Conservation (phyloP, 2,329 filamentous ascomycete species). For the Xylariales sp. region DNA sequence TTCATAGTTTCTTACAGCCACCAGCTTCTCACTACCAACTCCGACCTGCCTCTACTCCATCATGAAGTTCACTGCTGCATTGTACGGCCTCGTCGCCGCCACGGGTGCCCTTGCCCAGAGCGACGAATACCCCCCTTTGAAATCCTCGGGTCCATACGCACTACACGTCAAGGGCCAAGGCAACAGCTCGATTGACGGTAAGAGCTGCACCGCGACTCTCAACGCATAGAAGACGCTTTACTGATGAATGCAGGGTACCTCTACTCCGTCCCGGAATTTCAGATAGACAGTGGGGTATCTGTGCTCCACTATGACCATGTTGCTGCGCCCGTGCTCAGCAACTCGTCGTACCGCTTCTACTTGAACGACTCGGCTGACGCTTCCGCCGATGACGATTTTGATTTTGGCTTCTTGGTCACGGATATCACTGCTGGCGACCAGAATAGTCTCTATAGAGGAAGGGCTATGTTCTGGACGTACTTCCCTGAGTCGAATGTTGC, state of each 20-base stretch:
- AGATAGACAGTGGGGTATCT: slow-evolving; percentile 14
- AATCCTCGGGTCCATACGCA: slow-evolving; percentile 25
- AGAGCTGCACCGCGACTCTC: slow-evolving; percentile 23
- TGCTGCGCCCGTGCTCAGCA: slow-evolving; percentile 17
- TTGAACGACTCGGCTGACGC: slow-evolving; percentile 15
- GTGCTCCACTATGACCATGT: slow-evolving; percentile 24
- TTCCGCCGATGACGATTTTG: slow-evolving; percentile 1
- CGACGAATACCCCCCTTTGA: slow-evolving; percentile 20
- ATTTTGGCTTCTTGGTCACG: slow-evolving; percentile 25
- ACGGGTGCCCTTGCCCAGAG: slow-evolving; percentile 26
- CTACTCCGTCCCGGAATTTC: slow-evolving; percentile 27
- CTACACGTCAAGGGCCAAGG: slow-evolving; percentile 29
- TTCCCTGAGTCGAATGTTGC: slow-evolving; percentile 28
- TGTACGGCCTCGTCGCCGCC: slow-evolving; percentile 29
- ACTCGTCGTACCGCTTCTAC: slow-evolving; percentile 33
- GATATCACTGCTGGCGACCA: slow-evolving; percentile 25
- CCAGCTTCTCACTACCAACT: slow-evolving; percentile 21
- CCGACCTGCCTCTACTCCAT: slow-evolving; percentile 17
- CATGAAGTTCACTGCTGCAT: slow-evolving; percentile 23
- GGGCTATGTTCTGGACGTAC: slow-evolving; percentile 30
- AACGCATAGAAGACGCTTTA: slow-evolving; percentile 17
- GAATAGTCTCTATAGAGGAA: slow-evolving; percentile 25
- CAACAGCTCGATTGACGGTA: slow-evolving; percentile 31
- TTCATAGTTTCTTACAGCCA: slow-evolving; percentile 24
- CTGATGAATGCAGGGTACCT: slow-evolving; percentile 30